Conservation (phyloP, 2,329 filamentous ascomycete genomes). For the Blastomyces silverae region DNA sequence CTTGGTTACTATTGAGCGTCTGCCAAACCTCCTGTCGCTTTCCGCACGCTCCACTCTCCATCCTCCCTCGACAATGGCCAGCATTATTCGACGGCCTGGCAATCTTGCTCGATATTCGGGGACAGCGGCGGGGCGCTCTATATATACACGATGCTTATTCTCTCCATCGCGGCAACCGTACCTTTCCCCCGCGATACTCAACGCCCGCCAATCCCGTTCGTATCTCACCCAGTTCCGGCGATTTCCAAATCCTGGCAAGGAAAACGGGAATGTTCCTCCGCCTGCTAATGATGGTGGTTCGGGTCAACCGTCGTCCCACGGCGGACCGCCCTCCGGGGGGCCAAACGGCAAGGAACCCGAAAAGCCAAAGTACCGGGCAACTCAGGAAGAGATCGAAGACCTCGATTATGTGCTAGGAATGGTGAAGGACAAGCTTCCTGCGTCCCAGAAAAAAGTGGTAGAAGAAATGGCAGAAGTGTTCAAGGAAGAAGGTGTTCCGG, state of each 20-base stretch:
- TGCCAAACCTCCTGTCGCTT: conserved; percentile 23
- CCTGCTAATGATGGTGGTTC: background rate
- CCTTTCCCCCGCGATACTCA: conserved; percentile 34
- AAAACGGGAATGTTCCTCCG: background rate
- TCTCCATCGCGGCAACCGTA: conserved; percentile 34
- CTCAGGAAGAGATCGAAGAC: conserved; percentile 50
- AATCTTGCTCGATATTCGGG: conserved; percentile 58
- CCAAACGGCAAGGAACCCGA: conserved; percentile 31
- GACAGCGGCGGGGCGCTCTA: conserved; percentile 49
- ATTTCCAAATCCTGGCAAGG: conserved; percentile 27
- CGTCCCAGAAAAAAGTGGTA: conserved; percentile 54
- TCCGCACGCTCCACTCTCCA: conserved; percentile 22
- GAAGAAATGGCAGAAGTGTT: conserved; percentile 56
- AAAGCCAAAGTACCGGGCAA: conserved; percentile 43
- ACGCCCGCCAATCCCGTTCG: conserved; percentile 31
- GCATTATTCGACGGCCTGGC: conserved; percentile 59
- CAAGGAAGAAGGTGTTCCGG: conserved; percentile 61
- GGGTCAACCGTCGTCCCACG: conserved; percentile 26
- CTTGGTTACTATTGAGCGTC: conserved; percentile 22
- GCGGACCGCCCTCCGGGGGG: conserved; percentile 13
- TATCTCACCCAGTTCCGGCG: conserved; percentile 36
- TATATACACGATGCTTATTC: conserved; percentile 39
- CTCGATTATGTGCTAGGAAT: conserved; percentile 53
- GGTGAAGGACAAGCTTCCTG: conserved; percentile 55
- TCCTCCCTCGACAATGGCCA: conserved; percentile 53